These are phyloP conservation scores for Panaeolus papilionaceus DNA, from an alignment of 768 basidiomycete genomes.

Conservation along the genomic window DNA sequence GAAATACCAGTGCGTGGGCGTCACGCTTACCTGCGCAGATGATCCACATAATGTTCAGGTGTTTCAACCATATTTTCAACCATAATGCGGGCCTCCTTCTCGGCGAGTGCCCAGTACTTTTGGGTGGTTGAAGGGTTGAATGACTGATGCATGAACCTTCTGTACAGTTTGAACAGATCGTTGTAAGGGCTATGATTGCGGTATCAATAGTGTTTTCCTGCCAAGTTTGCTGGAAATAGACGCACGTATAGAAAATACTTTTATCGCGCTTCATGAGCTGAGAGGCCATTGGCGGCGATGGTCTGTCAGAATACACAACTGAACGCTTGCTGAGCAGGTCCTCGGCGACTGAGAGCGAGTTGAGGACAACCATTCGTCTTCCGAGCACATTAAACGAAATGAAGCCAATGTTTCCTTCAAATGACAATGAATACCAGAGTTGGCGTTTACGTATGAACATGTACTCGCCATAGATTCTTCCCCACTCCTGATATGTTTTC, in stretches of 20 bases:
- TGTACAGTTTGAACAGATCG: slow-evolving; percentile 39
- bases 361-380: slow-evolving; percentile 33
- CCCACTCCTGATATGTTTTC: not conserved
- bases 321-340: slow-evolving; percentile 49
- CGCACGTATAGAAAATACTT: slow-evolving; percentile 37
- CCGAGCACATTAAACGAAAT: slow-evolving; percentile 19
- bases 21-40: slow-evolving; percentile 33
- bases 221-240: slow-evolving; percentile 7
- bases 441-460: too few relatives aligned
- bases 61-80: slow-evolving; percentile 31
- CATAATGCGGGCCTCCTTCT: slow-evolving; percentile 31
- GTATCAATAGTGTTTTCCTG: slow-evolving; percentile 29
- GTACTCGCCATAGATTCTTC: too few relatives aligned
- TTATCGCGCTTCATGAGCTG: slow-evolving; percentile 5
- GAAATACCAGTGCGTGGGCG: too few relatives aligned
- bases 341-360: slow-evolving; percentile 26
- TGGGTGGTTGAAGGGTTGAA: slow-evolving; percentile 38
- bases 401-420: not conserved
- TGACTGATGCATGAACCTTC: slow-evolving; percentile 40
- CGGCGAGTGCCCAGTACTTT: slow-evolving; percentile 32
- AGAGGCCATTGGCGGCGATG: slow-evolving; percentile 20
- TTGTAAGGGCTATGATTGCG: slow-evolving; percentile 46
- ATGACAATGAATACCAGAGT: not conserved
- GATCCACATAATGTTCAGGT: slow-evolving; percentile 32
- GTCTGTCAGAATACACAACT: slow-evolving; percentile 52